phyloP scores from a whole-genome alignment of 1,139 yeast species.

The Blastobotrys aristatus region DNA sequence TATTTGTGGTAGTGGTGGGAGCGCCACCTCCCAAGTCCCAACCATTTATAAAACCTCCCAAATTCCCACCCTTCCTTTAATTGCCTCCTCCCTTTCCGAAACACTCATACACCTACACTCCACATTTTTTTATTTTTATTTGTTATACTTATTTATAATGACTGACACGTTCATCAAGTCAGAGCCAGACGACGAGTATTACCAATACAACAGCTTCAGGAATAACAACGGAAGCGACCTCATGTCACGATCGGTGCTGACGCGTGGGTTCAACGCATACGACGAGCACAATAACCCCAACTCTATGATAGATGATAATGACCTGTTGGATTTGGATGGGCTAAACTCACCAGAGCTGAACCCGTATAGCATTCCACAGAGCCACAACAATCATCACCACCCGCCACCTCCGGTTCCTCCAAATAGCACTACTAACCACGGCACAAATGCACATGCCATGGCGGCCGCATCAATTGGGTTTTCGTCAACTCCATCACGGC shows the following conservation, averaged over 20 bases:
- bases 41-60: no score
- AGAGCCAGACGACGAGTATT: slow-evolving; percentile 18
- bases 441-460: slow-evolving; percentile 15
- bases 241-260: slow-evolving; percentile 26
- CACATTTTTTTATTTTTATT: no score
- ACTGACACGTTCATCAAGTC: slow-evolving; percentile 21
- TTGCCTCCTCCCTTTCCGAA: no score
- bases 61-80: no score
- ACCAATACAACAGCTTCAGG: background rate
- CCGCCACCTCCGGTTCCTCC: slow-evolving; percentile 15
- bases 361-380: slow-evolving; percentile 10
- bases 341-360: slow-evolving; percentile 22
- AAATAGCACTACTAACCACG: slow-evolving; percentile 13
- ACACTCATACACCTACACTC: no score
- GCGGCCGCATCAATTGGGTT: slow-evolving; percentile 22
- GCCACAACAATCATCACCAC: slow-evolving; percentile 3
- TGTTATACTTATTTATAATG: background rate
- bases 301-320: slow-evolving; percentile 32
- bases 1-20: no score
- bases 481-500: slow-evolving; percentile 16
- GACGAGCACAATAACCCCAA: slow-evolving; percentile 24
- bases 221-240: slow-evolving; percentile 9
- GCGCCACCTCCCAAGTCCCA: no score
- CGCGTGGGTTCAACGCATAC: slow-evolving; percentile 29
- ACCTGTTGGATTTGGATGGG: slow-evolving; percentile 29